Base-by-base conservation (phyloP, 192 early-diverging fungal genomes). In the Haplosporangium gracile region DNA sequence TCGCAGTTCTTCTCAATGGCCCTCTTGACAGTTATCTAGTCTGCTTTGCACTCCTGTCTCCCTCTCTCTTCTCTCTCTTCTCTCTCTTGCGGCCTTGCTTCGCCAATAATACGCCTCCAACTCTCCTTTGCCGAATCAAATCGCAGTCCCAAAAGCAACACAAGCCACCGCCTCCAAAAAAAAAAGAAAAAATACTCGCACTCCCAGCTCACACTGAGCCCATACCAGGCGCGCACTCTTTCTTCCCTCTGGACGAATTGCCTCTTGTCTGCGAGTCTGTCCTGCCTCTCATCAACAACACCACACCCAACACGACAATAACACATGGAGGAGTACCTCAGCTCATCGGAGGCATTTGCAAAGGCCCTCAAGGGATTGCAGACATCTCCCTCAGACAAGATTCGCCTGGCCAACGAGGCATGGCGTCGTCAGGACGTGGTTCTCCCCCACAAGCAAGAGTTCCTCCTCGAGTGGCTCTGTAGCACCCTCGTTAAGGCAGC, bases 381-480 rank as follows among this genome's bases (percentile, higher is more conserved):
- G 24, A 78, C 70, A 7, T 78, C 84, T 13, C 60, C 75, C 7
- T 20, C 60, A 39, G 87, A 88, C 42, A 88, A 88, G 70, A 88
- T 88, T 73, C 60, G 47, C 6, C 68, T 83, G 18, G 87, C 87
- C 20, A 75, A 75, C 9, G 76, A 83, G 75, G 87, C 87, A 49
- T 88, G 87, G 87, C 45, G 43, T 5, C 70, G 78, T 8, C 13
- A 24, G 13, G 78, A 82, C 68, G 74, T 88, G 18, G 65, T 88
- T 43, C 77, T 88, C 10, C 87, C 87, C 2, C 87, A 88, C 65
- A 88, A 88, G 75, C 82, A 88, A 73, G 87, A 88, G 60, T 88
- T 88, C 70, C 29, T 88, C 22, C 78, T 88, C 47, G 87, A 88
- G 42, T 88, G 87, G 87, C 73, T 88, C 72, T 88, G 87, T 47